A percentile compares a stretch with the other conserved stretches of the same genome.
These are phyloP conservation scores for Fraxinus latifolia DNA, from an alignment of 305 asterid species.

Conservation along the genomic window DNA sequence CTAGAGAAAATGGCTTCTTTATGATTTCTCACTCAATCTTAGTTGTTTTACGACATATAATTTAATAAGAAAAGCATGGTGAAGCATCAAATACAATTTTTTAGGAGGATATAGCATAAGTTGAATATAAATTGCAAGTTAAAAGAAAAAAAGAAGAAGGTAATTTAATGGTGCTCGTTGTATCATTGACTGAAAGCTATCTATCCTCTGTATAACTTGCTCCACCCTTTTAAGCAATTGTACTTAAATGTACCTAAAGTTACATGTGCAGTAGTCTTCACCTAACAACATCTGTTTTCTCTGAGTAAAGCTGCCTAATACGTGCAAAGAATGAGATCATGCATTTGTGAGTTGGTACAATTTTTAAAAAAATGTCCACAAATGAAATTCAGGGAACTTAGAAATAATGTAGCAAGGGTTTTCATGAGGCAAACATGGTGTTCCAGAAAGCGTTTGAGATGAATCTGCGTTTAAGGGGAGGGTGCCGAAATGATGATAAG, in stretches of 20 bases:
- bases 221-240: not conserved
- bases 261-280: not conserved
- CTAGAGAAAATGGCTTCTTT: constrained; percentile 6
- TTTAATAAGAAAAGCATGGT: constrained; percentile 2
- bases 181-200: not conserved
- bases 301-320: not conserved
- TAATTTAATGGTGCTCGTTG: not conserved
- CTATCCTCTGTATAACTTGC: not conserved
- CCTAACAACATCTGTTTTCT: not conserved
- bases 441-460: not conserved
- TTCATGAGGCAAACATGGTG: not conserved
- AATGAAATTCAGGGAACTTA: not conserved
- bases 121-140: not conserved
- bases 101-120: constrained; percentile 7
- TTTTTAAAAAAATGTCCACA: not conserved
- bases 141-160: not conserved
- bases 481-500: not conserved
- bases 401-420: not conserved
- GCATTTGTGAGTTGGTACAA: not conserved
- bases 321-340: not conserved
- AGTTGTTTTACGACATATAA: not conserved
- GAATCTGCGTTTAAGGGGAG: not conserved
- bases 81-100: not conserved
- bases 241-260: not conserved
- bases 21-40: not conserved